Conservation (phyloP, 129 eudicot genomes). For the Flaveria brownii region DNA sequence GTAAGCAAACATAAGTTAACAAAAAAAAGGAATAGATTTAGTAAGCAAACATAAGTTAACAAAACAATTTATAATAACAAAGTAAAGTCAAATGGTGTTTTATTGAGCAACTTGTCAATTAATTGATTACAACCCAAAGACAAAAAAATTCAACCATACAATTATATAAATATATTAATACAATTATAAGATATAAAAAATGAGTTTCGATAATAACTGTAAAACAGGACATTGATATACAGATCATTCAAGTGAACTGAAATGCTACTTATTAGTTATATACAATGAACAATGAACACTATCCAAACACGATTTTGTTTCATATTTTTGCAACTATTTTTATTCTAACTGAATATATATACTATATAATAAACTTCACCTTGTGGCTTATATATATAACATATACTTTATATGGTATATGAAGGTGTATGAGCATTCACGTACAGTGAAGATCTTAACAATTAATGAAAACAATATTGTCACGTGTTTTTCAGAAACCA, state of each 20-base stretch:
- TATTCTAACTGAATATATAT: too few relatives aligned
- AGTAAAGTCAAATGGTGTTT: constrained; percentile 27
- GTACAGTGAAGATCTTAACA: not conserved
- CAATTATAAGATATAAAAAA: not conserved
- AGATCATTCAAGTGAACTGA: too few relatives aligned
- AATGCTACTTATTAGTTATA: too few relatives aligned
- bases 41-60: constrained; percentile 7
- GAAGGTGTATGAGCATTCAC: too few relatives aligned
- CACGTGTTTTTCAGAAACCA: too few relatives aligned
- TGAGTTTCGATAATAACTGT: not conserved
- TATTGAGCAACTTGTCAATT: constrained; percentile 26
- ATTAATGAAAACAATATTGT: not conserved
- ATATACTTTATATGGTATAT: too few relatives aligned
- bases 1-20: constrained; percentile 7
- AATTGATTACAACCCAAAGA: constrained; percentile 3
- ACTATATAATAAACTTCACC: too few relatives aligned
- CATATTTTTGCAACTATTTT: too few relatives aligned
- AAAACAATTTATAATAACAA: not conserved
- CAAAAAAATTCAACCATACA: not conserved
- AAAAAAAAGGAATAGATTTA: not conserved
- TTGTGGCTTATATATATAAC: too few relatives aligned
- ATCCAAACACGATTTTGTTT: too few relatives aligned
- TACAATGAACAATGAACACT: too few relatives aligned
- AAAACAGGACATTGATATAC: too few relatives aligned
- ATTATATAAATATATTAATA: not conserved